Percentiles rank a stretch among this genome's conserved stretches.
Conservation (phyloP, 805 yeast species). For the Candida sanyiensis region DNA sequence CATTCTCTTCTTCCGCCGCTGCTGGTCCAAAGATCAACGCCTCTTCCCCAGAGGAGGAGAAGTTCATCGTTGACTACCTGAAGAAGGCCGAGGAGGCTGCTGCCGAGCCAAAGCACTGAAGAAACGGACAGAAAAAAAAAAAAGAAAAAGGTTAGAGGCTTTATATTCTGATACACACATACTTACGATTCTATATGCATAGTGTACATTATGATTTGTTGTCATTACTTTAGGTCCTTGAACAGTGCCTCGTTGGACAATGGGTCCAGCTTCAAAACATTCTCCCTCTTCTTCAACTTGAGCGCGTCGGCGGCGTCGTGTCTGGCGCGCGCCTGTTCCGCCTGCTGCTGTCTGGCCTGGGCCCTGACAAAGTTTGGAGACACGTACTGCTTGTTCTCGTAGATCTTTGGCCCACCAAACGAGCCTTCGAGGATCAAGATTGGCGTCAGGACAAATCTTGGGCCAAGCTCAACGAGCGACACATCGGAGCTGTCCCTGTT, state of each 20-base stretch:
- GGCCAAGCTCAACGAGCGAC: conserved; percentile 90
- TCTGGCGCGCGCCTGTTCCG: conserved; percentile 71
- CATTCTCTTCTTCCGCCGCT: conserved; percentile 38
- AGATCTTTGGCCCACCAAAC: conserved; percentile 95
- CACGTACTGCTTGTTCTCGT: conserved; percentile 93
- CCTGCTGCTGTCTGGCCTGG: conserved; percentile 73
- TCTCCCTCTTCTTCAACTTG: conserved; percentile 70
- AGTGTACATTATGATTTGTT: conserved; percentile 1
- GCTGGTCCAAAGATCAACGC: conserved; percentile 65
- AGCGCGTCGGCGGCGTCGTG: conserved; percentile 73
- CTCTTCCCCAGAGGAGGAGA: conserved; percentile 80
- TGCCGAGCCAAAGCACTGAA: conserved; percentile 27
- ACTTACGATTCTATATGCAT: conserved; percentile 1
- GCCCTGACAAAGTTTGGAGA: conserved; percentile 95
- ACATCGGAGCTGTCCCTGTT: conserved; percentile 54
- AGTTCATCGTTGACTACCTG: conserved; percentile 68
- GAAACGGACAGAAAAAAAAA: neutral
- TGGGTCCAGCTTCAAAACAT: conserved; percentile 74
- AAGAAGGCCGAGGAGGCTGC: conserved; percentile 37
- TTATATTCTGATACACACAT: conserved; percentile 11
- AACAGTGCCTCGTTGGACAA: conserved; percentile 73
- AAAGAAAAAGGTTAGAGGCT: conserved; percentile 6
- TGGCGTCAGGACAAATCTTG: conserved; percentile 88
- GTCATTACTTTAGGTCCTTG: conserved; percentile 32
- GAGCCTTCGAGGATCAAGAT: conserved; percentile 93